Base-by-base conservation (phyloP, 192 early-diverging fungal species). In the Coemansia sp. region DNA sequence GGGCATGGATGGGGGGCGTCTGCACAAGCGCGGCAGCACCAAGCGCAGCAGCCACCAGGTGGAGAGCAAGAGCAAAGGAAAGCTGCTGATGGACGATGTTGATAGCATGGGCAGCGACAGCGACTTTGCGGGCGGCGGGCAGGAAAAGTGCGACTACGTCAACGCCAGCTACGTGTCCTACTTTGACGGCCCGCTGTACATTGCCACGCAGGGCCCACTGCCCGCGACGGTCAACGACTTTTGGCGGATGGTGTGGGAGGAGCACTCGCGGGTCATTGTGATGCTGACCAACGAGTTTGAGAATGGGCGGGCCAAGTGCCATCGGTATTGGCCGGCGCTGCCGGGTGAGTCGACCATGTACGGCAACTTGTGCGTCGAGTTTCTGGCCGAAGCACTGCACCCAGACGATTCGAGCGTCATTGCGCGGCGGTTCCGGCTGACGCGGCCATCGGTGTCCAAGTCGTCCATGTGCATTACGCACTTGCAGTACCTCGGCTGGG, bases 201-300 rank as follows among this genome's bases (percentile, higher is more conserved):
- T 98, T 67, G 85, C 87, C 0, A 83, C 90, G 8, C 95, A 98
- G 60, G 95, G 92, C 0, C 95, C 95, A 7, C 58, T 94, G 34
- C 79, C 76, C 0, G 67, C 74, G 9, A 95, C 93, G 0, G 67
- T 84, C 20, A 52, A 68, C 22, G 91, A 90, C 49, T 96, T 98
- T 66, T 98, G 95, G 95, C 78, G 79, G 58, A 92, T 95, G 91
- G 75, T 90, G 4, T 82, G 83, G 79, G 90, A 98, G 60, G 85
- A 94, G 30, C 56, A 79, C 26, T 62, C 78, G 3, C 56, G 70
- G 2, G 84, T 98, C 6, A 84, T 98, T 53, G 91, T 95, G 2
- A 93, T 93, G 84, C 71, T 98, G 53, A 94, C 94, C 5, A 65
- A 72, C 8, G 90, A 91, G 70, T 84, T 89, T 30, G 87, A 91